Percentiles rank a stretch among this genome's conserved stretches.
Conservation (phyloP, 1,284 basidiomycete species). For the Amylostereum chailletii region DNA sequence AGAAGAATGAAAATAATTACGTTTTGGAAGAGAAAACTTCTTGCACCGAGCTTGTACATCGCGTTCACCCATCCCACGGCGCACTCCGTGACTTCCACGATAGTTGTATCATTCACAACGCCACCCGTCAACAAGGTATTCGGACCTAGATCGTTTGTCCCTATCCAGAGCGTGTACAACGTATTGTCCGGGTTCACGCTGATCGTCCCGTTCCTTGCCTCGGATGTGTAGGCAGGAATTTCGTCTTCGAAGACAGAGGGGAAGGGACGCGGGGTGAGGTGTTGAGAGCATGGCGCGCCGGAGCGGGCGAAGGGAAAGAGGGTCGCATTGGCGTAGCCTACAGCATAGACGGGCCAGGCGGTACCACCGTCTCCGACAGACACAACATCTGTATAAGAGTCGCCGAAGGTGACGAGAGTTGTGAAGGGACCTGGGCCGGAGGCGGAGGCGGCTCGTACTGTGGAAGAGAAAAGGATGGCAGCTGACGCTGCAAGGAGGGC, state of each 20-base stretch:
- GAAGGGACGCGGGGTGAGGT: constrained; percentile 27
- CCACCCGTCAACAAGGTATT: constrained; percentile 30
- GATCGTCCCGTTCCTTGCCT: constrained; percentile 19
- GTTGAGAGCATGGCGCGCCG: constrained; percentile 36
- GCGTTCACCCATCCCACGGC: constrained; percentile 31
- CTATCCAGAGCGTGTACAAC: constrained; percentile 42
- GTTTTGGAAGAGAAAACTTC: constrained; percentile 41
- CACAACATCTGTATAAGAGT: constrained; percentile 35
- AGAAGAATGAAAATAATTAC: constrained; percentile 18
- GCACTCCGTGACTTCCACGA: constrained; percentile 33
- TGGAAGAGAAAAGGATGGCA: too few relatives aligned
- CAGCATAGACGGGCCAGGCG: constrained; percentile 36
- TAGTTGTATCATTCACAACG: constrained; percentile 19
- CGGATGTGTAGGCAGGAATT: constrained; percentile 27
- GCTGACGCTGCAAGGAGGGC: too few relatives aligned
- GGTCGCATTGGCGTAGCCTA: constrained; percentile 26
- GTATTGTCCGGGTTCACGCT: constrained; percentile 25
- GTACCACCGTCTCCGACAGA: constrained; percentile 25
- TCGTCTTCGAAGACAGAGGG: constrained; percentile 30
- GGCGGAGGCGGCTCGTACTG: too few relatives aligned
- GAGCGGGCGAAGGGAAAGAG: constrained; percentile 33
- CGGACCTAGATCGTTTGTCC: constrained; percentile 37
- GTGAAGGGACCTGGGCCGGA: constrained; percentile 26
- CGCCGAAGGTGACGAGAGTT: constrained; percentile 35
- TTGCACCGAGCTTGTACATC: constrained; percentile 31